Evolutionary conservation across 1,284 basidiomycete species (phyloP), one percentile per base, ranked within the genome.

Genomic region (Somion occarium): DNA sequence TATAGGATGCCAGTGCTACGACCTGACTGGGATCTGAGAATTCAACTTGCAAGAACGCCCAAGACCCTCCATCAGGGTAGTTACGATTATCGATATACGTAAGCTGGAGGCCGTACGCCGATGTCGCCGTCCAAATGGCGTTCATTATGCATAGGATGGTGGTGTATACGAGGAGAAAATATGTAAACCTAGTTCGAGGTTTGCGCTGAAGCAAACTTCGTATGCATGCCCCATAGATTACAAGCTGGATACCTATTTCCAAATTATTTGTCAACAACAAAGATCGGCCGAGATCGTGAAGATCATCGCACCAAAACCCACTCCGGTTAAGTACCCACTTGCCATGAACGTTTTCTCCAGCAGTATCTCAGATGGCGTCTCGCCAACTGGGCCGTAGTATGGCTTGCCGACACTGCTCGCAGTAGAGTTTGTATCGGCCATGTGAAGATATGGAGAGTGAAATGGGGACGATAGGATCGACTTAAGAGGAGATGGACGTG

Each of bases 81-180:
- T 51, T 51, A 15, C 49, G 51, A 24, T 55, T 49, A 34, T 52
- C 51, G 48, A 53, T 53, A 11, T 26, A 48, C 23, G 34, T 34
- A 5, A 48, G 5, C 22, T 49, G 34, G 37, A 18, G 30, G 20
- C 37, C 30, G 9, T 44, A 13, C 5, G 38, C 19, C 13, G 15
- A 23, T 13, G 20, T 34, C 18, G 9, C 37, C 11, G 38, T 13
- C 20, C 38, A 38, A 1, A 43, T 25, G 12, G 38, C 38, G 38
- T 13, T 34, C 48, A 27, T 24, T 15, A 34, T 5, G 15, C 37
- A 49, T 12, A 49, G 20, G 1, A 27, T 9, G 11, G 19, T 12
- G 1, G 23, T 23, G 15, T 15, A 41, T 15, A 7, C 30, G 7
- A 34, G 7, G 30, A 34, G 30, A 15, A 34, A 34, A 15, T 34